Percentiles rank a stretch among this genome's conserved stretches.
Conservation (phyloP, 2,329 filamentous ascomycete species). For the Mollisiaceae sp. region DNA sequence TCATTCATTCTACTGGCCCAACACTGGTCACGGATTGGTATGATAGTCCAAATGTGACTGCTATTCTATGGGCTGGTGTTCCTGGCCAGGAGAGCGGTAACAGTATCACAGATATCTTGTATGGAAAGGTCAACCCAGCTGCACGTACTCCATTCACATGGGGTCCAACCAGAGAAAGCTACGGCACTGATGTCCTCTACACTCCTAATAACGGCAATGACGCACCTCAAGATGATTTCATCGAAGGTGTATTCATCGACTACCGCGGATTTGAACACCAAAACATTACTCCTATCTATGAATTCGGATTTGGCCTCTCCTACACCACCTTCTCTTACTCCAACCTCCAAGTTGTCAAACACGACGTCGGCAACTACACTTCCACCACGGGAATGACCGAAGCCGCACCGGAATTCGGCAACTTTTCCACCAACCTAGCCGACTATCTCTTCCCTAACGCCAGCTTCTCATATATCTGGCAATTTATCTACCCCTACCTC, state of each 20-base stretch:
- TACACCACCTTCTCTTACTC: slow-evolving; percentile 82
- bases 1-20: slow-evolving; percentile 85
- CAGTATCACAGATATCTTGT: slow-evolving; percentile 80
- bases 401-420: slow-evolving; percentile 67
- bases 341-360: slow-evolving; percentile 56
- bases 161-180: slow-evolving; percentile 60
- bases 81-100: slow-evolving; percentile 87
- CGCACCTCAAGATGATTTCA: slow-evolving; percentile 75
- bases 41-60: slow-evolving; percentile 78
- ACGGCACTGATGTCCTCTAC: slow-evolving; percentile 51
- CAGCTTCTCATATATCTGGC: slow-evolving; percentile 50
- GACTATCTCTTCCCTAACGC: slow-evolving; percentile 73
- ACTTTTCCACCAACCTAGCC: slow-evolving; percentile 62
- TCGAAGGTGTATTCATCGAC: slow-evolving; percentile 82
- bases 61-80: slow-evolving; percentile 81
- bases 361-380: slow-evolving; percentile 35
- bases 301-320: slow-evolving; percentile 80
- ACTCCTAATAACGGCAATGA: slow-evolving; percentile 69
- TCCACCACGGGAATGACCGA: slow-evolving; percentile 66
- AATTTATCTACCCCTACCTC: slow-evolving; percentile 63
- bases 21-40: slow-evolving; percentile 79
- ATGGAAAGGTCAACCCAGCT: slow-evolving; percentile 77
- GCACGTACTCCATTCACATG: slow-evolving; percentile 83
- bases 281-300: slow-evolving; percentile 71
- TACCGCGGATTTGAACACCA: slow-evolving; percentile 74